phyloP scores from a whole-genome alignment of 306 rosid species.

The Dryas alaskensis region DNA sequence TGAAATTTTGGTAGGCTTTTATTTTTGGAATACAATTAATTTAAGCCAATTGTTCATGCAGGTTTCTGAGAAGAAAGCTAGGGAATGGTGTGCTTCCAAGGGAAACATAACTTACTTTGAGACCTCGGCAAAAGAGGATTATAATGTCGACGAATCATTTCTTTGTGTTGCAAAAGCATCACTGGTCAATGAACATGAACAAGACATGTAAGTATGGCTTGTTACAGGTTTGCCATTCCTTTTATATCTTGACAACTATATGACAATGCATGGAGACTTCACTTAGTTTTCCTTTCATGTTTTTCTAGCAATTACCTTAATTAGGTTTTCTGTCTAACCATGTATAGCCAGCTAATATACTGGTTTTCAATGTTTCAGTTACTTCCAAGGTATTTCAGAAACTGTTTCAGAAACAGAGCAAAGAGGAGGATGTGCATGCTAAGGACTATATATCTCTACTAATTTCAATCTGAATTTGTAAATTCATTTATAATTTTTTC shows the following conservation, averaged over 20 bases:
- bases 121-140: conserved; percentile 80
- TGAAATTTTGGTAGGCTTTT: neutral
- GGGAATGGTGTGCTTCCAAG: conserved; percentile 73
- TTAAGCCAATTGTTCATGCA: conserved; percentile 37
- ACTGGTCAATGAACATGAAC: conserved; percentile 55
- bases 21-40: neutral
- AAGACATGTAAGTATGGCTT: conserved; percentile 52
- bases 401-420: conserved; percentile 66
- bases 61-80: conserved; percentile 66
- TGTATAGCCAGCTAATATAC: neutral
- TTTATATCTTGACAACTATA: neutral
- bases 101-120: conserved; percentile 87
- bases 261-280: too few species aligned
- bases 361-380: conserved; percentile 43
- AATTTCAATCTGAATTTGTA: conserved; percentile 4
- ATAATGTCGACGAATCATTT: conserved; percentile 75
- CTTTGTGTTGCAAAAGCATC: conserved; percentile 61
- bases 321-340: neutral
- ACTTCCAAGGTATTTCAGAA: conserved; percentile 72
- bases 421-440: conserved; percentile 77
- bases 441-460: conserved; percentile 6
- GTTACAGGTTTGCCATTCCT: neutral
- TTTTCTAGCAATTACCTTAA: neutral
- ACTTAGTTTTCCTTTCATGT: neutral
- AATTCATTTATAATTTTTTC: conserved; percentile 11